Percentiles rank a stretch among this genome's conserved stretches.
Evolutionary conservation across 1,284 basidiomycete species (phyloP).

Genomic region (Kalmanozyma brasiliensis): DNA sequence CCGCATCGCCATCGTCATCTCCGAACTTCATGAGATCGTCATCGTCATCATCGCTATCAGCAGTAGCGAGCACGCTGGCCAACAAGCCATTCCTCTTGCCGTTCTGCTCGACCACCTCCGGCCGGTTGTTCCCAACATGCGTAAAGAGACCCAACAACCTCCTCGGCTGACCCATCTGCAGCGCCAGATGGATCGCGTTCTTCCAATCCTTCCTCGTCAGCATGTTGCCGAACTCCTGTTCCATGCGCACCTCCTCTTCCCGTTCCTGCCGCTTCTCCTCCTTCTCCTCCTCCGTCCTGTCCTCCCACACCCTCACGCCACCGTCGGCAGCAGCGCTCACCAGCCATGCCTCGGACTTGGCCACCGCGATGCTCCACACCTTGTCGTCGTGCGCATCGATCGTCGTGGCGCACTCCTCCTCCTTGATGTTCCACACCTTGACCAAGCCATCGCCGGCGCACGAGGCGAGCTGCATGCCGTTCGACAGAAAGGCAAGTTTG

Average conservation of each 20-base stretch:
- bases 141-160: conserved; percentile 84
- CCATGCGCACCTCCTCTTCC: conserved; percentile 70
- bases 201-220: conserved; percentile 87
- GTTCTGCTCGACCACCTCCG: conserved; percentile 23
- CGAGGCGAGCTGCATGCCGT: conserved; percentile 86
- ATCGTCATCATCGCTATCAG: conserved; percentile 11
- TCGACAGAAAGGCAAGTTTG: conserved; percentile 85
- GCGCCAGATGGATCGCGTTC: conserved; percentile 87
- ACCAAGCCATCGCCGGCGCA: conserved; percentile 92
- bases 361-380: conserved; percentile 92
- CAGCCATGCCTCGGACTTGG: conserved; percentile 79
- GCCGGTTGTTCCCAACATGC: conserved; percentile 40
- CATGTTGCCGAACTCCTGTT: conserved; percentile 95
- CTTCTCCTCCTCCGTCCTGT: conserved; percentile 76
- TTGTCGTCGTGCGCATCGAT: conserved; percentile 92
- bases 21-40: conserved; percentile 1
- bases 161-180: conserved; percentile 92
- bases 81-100: background rate
- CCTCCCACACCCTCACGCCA: conserved; percentile 90
- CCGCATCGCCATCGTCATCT: conserved; percentile 2
- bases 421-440: conserved; percentile 91
- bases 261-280: conserved; percentile 69
- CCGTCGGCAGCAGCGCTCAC: conserved; percentile 95
- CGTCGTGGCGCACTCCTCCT: conserved; percentile 83
- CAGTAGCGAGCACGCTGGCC: conserved; percentile 3